These are phyloP conservation scores for Mycena maculata DNA, from an alignment of 768 basidiomycete species.

Conservation along the genomic window DNA sequence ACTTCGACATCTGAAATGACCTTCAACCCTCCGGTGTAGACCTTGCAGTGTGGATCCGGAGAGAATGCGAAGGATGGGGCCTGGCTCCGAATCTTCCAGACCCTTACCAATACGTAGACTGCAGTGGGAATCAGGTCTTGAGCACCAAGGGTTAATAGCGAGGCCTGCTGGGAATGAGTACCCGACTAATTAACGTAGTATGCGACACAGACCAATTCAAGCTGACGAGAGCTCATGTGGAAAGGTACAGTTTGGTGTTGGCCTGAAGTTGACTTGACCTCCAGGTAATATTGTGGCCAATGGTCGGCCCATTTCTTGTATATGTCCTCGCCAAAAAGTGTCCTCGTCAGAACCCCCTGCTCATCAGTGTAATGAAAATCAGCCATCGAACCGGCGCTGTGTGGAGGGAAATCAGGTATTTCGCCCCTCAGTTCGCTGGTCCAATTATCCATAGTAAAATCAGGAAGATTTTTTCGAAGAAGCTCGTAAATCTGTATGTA, in stretches of 20 bases:
- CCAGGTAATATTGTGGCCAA: slow-evolving; percentile 43
- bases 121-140: neutral
- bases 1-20: slow-evolving; percentile 3
- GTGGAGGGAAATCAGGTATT: slow-evolving; percentile 32
- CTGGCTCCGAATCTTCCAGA: slow-evolving; percentile 5
- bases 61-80: neutral
- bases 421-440: slow-evolving; percentile 39
- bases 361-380: slow-evolving; percentile 41
- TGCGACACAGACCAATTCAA: slow-evolving; percentile 35
- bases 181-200: no score
- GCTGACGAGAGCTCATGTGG: slow-evolving; percentile 38
- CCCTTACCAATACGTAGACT: slow-evolving; percentile 9
- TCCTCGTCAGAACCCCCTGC: slow-evolving; percentile 36
- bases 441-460: slow-evolving; percentile 41
- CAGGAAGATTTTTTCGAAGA: slow-evolving; percentile 16
- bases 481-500: neutral
- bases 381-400: slow-evolving; percentile 26
- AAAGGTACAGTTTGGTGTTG: slow-evolving; percentile 34
- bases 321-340: slow-evolving; percentile 30
- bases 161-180: neutral
- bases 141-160: neutral
- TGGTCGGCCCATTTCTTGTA: slow-evolving; percentile 28
- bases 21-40: neutral
- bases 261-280: slow-evolving; percentile 42
- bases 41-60: slow-evolving; percentile 3